Evolutionary conservation across 306 rosid genomes (phyloP).

Genomic region (Gleditsia sinensis): DNA sequence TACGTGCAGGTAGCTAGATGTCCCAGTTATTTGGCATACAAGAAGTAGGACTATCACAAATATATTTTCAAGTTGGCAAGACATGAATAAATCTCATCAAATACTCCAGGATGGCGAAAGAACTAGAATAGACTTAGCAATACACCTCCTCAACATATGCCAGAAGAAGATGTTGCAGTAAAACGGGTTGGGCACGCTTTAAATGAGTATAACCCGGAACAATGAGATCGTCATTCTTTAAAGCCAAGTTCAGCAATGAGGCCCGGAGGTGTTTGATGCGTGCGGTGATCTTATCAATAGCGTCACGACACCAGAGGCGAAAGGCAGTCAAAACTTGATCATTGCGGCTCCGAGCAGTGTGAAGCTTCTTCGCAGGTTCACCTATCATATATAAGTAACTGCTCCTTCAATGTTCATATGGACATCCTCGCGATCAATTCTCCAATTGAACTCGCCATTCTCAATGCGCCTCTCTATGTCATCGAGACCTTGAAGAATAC

Average conservation of each 20-base stretch:
- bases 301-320: slow-evolving; percentile 88
- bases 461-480: slow-evolving; percentile 74
- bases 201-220: slow-evolving; percentile 95
- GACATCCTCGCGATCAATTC: slow-evolving; percentile 83
- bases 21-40: too few species aligned
- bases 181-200: slow-evolving; percentile 91
- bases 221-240: slow-evolving; percentile 70
- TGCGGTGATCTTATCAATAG: slow-evolving; percentile 65
- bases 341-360: slow-evolving; percentile 89
- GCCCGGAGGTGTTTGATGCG: slow-evolving; percentile 67
- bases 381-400: slow-evolving; percentile 82
- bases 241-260: slow-evolving; percentile 64
- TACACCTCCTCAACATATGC: slow-evolving; percentile 96
- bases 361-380: slow-evolving; percentile 95
- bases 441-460: slow-evolving; percentile 47
- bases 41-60: too few species aligned
- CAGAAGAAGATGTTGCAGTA: slow-evolving; percentile 79
- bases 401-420: slow-evolving; percentile 99
- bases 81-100: too few species aligned
- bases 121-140: not conserved
- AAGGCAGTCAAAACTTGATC: slow-evolving; percentile 85
- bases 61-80: too few species aligned
- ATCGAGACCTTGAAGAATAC: slow-evolving; percentile 68
- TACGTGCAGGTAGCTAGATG: slow-evolving; percentile 78
- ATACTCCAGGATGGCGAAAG: not conserved